Conservation (phyloP, 2,329 filamentous ascomycete genomes). For the Endothia cerciana region DNA sequence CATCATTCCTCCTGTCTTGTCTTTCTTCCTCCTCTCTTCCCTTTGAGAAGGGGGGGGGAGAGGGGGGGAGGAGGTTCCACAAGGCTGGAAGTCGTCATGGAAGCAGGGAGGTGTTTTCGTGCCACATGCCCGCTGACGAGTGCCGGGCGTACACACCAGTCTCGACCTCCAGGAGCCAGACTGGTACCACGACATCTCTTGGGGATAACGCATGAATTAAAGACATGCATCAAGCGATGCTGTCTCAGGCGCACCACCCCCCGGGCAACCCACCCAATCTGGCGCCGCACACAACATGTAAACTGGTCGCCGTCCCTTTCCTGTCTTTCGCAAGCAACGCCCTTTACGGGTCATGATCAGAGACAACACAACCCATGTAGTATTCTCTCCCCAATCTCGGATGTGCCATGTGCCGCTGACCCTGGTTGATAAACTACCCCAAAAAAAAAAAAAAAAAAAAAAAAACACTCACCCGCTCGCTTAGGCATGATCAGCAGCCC, state of each 20-base stretch:
- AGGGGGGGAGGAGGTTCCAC: not conserved
- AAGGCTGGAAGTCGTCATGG: too few relatives aligned
- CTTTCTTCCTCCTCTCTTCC: too few relatives aligned
- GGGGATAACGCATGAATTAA: not conserved
- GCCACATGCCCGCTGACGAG: not conserved
- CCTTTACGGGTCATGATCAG: not conserved
- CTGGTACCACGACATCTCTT: constrained; percentile 15
- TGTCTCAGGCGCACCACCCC: constrained; percentile 15
- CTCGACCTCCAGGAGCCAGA: constrained; percentile 16
- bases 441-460: not conserved
- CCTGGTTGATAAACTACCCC: too few relatives aligned
- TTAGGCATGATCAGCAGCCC: too few relatives aligned
- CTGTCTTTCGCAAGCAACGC: not conserved
- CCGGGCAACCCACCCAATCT: too few relatives aligned
- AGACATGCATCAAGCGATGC: constrained; percentile 18
- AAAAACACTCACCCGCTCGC: too few relatives aligned
- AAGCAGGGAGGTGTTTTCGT: too few relatives aligned
- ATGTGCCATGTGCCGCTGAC: constrained; percentile 20
- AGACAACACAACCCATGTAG: not conserved
- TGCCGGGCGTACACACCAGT: not conserved
- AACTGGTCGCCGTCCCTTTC: constrained; percentile 9
- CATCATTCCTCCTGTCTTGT: too few relatives aligned
- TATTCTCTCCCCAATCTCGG: constrained; percentile 24
- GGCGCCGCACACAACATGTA: constrained; percentile 6
- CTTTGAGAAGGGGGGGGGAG: too few relatives aligned